Conservation (phyloP, 352 stramenopile species). For the Blastocystis sp. region DNA sequence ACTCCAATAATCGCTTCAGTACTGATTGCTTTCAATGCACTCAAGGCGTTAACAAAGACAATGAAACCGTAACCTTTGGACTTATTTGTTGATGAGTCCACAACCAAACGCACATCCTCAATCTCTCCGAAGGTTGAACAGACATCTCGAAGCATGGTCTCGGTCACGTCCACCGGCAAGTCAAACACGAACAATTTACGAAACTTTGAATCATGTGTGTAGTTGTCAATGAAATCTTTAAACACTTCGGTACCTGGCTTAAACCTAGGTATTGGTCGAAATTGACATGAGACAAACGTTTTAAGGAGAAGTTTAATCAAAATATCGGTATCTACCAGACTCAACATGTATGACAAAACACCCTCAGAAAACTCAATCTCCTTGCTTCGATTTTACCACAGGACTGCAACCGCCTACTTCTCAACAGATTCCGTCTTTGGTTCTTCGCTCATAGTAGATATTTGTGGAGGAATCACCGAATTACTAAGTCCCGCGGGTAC, state of each 20-base stretch:
- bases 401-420: background rate
- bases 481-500: background rate
- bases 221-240: constrained; percentile 18
- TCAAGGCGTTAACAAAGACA: constrained; percentile 6
- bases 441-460: background rate
- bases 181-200: constrained; percentile 45
- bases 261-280: constrained; percentile 26
- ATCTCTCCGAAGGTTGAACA: constrained; percentile 32
- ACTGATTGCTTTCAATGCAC: background rate
- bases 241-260: constrained; percentile 25
- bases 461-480: background rate
- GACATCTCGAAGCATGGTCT: background rate
- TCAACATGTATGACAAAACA: constrained; percentile 6
- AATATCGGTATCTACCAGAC: background rate
- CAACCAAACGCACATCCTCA: background rate
- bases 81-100: background rate
- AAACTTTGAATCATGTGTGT: constrained; percentile 12
- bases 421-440: background rate
- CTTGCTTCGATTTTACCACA: background rate
- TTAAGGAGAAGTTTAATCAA: background rate
- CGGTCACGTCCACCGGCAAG: background rate
- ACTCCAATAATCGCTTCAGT: background rate
- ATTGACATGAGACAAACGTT: background rate
- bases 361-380: background rate
- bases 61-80: constrained; percentile 29